Percentiles rank a stretch among this genome's conserved stretches.
phyloP scores from a whole-genome alignment of 768 basidiomycete species.

The Trametes gibbosa region DNA sequence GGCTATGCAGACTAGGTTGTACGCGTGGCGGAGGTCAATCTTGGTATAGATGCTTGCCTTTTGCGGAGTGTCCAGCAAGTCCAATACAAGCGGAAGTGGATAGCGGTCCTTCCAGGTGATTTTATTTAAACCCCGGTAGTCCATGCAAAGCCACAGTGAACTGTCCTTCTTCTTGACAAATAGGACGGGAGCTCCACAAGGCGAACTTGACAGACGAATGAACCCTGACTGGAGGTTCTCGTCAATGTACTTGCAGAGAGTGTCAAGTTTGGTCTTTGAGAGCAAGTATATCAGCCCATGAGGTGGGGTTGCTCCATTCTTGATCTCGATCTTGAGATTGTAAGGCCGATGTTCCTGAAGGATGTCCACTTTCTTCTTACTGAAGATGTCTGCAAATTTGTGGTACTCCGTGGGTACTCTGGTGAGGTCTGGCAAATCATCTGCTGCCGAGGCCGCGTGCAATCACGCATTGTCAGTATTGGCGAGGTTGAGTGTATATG shows the following conservation, averaged over 20 bases:
- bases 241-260: background rate
- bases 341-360: background rate
- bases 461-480: background rate
- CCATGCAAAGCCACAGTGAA: background rate
- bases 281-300: background rate
- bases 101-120: constrained; percentile 14
- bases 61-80: constrained; percentile 27
- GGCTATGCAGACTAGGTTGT: constrained; percentile 37
- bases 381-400: constrained; percentile 19
- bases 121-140: background rate
- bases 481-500: background rate
- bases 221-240: background rate
- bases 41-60: constrained; percentile 31
- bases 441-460: background rate
- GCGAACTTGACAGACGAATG: constrained; percentile 1
- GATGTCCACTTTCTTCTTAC: constrained; percentile 2
- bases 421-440: background rate
- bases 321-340: background rate
- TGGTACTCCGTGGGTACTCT: constrained; percentile 16
- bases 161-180: background rate
- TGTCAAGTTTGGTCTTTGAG: background rate
- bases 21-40: constrained; percentile 38
- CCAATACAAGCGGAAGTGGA: constrained; percentile 29
- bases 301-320: background rate
- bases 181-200: background rate